These are phyloP conservation scores for Aaosphaeria pasadenensis DNA, from an alignment of 2,329 filamentous ascomycete genomes.

Conservation along the genomic window DNA sequence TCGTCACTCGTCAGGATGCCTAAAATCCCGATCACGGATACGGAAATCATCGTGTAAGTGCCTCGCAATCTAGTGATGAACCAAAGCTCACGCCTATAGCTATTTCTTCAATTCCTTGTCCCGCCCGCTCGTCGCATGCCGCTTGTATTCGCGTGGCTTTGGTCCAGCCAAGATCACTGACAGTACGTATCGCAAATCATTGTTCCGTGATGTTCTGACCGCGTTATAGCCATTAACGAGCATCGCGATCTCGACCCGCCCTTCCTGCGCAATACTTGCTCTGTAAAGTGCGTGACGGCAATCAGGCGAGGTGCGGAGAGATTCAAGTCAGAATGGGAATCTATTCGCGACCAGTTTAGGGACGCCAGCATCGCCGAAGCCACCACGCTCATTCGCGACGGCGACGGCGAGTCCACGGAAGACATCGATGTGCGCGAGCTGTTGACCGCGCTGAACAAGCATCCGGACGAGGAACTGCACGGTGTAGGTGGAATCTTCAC, in stretches of 20 bases:
- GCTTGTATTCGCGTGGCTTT: constrained; percentile 22
- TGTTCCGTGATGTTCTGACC: too few relatives aligned
- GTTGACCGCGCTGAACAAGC: constrained; percentile 11
- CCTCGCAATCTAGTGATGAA: background rate
- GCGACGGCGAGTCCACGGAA: background rate
- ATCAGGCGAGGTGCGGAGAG: constrained; percentile 15
- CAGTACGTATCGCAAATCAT: background rate
- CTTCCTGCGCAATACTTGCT: constrained; percentile 28
- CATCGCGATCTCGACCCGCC: constrained; percentile 17
- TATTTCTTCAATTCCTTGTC: constrained; percentile 29
- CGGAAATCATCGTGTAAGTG: constrained; percentile 22
- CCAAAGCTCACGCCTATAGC: background rate
- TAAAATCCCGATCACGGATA: constrained; percentile 22
- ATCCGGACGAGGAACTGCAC: constrained; percentile 7
- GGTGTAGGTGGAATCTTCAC: constrained; percentile 22
- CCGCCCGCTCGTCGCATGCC: constrained; percentile 20
- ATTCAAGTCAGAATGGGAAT: constrained; percentile 15
- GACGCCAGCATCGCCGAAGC: constrained; percentile 10
- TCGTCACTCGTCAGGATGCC: constrained; percentile 14
- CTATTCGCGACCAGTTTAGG: constrained; percentile 4
- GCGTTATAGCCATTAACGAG: constrained; percentile 12
- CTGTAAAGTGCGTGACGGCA: constrained; percentile 24
- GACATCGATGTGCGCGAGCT: constrained; percentile 18
- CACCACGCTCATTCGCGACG: constrained; percentile 17
- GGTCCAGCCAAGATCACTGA: constrained; percentile 19